Conservation (phyloP, 768 basidiomycete genomes). For the Kwoniella heveanensis region DNA sequence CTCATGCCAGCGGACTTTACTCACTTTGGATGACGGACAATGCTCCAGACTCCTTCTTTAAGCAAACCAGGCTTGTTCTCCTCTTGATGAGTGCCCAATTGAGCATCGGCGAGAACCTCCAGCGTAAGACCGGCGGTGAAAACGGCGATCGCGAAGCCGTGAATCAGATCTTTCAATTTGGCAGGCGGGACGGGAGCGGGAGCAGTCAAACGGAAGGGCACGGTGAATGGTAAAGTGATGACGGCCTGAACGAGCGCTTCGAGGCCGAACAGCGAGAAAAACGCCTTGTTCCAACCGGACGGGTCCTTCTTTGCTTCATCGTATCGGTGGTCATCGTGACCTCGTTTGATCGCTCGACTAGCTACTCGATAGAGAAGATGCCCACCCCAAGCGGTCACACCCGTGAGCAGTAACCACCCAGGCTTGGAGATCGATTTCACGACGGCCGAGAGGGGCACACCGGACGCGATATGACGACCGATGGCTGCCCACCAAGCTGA, state of each 20-base stretch:
- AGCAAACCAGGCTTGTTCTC: conserved; percentile 9
- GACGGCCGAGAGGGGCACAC: conserved; percentile 19
- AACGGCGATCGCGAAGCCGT: conserved; percentile 21
- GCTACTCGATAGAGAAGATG: conserved; percentile 27
- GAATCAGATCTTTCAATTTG: neutral
- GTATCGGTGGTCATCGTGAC: conserved; percentile 43
- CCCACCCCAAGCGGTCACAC: conserved; percentile 36
- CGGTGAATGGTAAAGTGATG: conserved; percentile 37
- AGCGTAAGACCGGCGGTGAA: conserved; percentile 33
- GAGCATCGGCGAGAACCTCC: conserved; percentile 36
- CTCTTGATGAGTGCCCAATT: conserved; percentile 23
- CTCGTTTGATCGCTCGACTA: conserved; percentile 14
- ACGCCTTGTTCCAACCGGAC: conserved; percentile 28
- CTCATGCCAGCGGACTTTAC: neutral
- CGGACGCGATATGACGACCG: conserved; percentile 11
- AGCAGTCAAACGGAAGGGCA: conserved; percentile 25
- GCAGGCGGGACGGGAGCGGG: neutral
- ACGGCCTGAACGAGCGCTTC: conserved; percentile 41
- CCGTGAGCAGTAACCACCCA: conserved; percentile 32
- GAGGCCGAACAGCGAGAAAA: conserved; percentile 23
- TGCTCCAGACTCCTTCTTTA: conserved; percentile 40
- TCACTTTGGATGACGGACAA: conserved; percentile 48
- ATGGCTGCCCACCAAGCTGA: conserved; percentile 37
- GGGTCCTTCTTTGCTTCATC: conserved; percentile 14
- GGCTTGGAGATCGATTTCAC: conserved; percentile 27